A percentile compares a stretch with the other conserved stretches of the same genome.
These are phyloP conservation scores for Rhinocladiella mackenziei DNA, from an alignment of 2,329 filamentous ascomycete genomes.

Conservation along the genomic window DNA sequence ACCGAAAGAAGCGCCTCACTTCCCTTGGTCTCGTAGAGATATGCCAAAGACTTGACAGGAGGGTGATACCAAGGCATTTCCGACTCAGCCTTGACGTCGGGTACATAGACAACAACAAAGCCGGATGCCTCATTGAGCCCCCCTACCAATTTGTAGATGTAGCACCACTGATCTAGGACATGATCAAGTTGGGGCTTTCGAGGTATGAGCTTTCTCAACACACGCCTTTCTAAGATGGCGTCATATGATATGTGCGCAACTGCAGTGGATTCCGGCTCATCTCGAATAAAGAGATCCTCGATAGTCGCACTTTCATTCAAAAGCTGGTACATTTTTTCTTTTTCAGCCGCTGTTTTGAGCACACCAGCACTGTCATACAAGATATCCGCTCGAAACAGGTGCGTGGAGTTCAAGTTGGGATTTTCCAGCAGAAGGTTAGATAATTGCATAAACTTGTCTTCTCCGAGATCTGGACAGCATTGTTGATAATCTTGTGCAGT, in stretches of 20 bases:
- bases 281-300: background rate
- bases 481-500: slow-evolving; percentile 13
- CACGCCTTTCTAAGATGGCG: slow-evolving; percentile 53
- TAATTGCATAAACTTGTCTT: slow-evolving; percentile 44
- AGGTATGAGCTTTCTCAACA: slow-evolving; percentile 75
- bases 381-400: slow-evolving; percentile 60
- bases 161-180: slow-evolving; percentile 76
- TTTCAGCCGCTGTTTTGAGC: slow-evolving; percentile 34
- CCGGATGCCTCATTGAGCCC: slow-evolving; percentile 5
- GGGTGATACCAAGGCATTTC: slow-evolving; percentile 88
- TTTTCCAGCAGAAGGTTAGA: slow-evolving; percentile 48
- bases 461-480: slow-evolving; percentile 18
- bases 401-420: slow-evolving; percentile 56
- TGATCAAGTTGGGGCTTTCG: slow-evolving; percentile 73
- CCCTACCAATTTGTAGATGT: slow-evolving; percentile 52
- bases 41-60: slow-evolving; percentile 66
- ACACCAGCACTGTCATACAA: slow-evolving; percentile 50
- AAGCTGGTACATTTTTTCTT: slow-evolving; percentile 29
- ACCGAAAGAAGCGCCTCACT: slow-evolving; percentile 42
- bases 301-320: background rate
- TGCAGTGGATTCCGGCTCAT: slow-evolving; percentile 7
- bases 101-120: slow-evolving; percentile 67
- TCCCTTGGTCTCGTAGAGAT: slow-evolving; percentile 47
- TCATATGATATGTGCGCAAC: slow-evolving; percentile 30
- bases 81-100: slow-evolving; percentile 60